Evolutionary conservation across 208 protist genomes (phyloP).

Genomic region (Angomonas deanei): DNA sequence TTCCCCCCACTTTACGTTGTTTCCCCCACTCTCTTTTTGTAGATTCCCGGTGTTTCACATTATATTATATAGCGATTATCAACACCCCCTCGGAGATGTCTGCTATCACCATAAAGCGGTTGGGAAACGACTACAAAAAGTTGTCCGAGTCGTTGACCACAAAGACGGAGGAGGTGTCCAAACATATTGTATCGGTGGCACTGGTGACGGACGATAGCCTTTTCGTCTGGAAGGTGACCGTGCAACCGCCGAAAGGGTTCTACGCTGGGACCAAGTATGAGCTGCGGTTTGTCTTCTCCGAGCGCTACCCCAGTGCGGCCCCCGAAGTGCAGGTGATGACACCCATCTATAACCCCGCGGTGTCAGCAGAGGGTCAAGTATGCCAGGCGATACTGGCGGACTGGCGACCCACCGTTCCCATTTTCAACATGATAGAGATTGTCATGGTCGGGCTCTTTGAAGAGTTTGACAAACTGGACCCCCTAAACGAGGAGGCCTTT

Average conservation of each 20-base stretch:
- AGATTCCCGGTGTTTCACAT: background rate
- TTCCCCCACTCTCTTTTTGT: background rate
- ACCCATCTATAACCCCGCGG: conserved; percentile 53
- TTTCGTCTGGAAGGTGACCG: conserved; percentile 38
- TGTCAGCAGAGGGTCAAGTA: conserved; percentile 26
- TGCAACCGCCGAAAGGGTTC: conserved; percentile 34
- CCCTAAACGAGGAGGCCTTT: conserved; percentile 41
- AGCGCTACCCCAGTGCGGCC: conserved; percentile 57
- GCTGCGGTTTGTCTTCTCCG: conserved; percentile 31
- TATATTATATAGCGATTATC: background rate
- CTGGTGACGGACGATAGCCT: conserved; percentile 12
- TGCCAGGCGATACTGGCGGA: conserved; percentile 46
- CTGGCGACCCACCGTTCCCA: conserved; percentile 40
- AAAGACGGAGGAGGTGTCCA: background rate
- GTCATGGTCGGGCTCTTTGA: conserved; percentile 42
- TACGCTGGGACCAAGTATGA: conserved; percentile 39
- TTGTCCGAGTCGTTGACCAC: background rate
- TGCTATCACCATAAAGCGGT: background rate
- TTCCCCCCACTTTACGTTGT: background rate
- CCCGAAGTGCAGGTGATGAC: conserved; percentile 49
- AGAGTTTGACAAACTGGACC: conserved; percentile 20
- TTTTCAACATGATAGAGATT: conserved; percentile 21
- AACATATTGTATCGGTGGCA: conserved; percentile 5
- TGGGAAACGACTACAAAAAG: background rate
- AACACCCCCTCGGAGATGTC: background rate